Evolutionary conservation across 345 rosid genomes (phyloP).

Genomic region (Anacardium occidentale): DNA sequence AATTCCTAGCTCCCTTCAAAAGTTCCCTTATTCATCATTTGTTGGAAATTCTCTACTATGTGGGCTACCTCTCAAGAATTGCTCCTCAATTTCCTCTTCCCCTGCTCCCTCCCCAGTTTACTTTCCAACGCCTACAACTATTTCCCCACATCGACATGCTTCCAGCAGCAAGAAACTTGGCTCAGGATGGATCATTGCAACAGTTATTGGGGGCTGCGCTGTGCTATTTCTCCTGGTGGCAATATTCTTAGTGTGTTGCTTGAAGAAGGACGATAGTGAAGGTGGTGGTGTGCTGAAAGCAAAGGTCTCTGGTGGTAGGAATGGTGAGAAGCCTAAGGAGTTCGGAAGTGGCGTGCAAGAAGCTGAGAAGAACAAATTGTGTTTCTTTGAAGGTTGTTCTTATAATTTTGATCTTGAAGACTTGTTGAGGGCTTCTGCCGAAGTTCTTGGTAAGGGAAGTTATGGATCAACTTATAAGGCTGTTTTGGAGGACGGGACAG

Average conservation of each 20-base stretch:
- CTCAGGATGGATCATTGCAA: conserved; percentile 42
- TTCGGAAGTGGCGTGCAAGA: conserved; percentile 89
- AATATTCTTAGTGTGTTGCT: conserved; percentile 37
- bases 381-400: conserved; percentile 65
- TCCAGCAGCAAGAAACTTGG: conserved; percentile 36
- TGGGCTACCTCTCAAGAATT: conserved; percentile 51
- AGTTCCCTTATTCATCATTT: conserved; percentile 47
- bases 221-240: conserved; percentile 39
- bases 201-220: conserved; percentile 43
- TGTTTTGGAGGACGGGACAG: conserved; percentile 68
- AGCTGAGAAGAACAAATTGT: conserved; percentile 77
- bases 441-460: conserved; percentile 86
- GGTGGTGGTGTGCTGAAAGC: conserved; percentile 28
- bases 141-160: conserved; percentile 21
- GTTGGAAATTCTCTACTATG: conserved; percentile 64
- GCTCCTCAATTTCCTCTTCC: conserved; percentile 29
- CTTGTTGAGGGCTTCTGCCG: conserved; percentile 83
- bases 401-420: conserved; percentile 76
- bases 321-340: conserved; percentile 50
- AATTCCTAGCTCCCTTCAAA: conserved; percentile 52
- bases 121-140: conserved; percentile 29
- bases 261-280: conserved; percentile 36
- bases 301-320: conserved; percentile 40
- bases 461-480: conserved; percentile 83
- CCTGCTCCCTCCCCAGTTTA: conserved; percentile 39